Evolutionary conservation across 2,329 filamentous ascomycete species (phyloP), one percentile per base, ranked within the genome.

Genomic region (Fusarium chlamydosporum): DNA sequence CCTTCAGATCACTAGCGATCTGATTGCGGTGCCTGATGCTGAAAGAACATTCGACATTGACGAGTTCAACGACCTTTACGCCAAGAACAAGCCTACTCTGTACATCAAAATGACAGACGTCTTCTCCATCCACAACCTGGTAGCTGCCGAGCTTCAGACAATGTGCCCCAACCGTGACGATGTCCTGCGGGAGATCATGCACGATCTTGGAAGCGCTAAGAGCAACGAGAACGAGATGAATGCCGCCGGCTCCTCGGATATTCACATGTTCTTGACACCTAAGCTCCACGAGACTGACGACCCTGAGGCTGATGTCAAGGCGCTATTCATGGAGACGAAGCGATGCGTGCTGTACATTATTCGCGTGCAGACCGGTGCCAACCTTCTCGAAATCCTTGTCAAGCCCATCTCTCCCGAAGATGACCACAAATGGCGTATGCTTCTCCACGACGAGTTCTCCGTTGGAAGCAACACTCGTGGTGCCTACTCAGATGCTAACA

Each of bases 101-200:
- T 99, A 98, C 82, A 97, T 99, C 83, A 99, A 99, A 82, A 95
- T 99, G 88, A 88, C 92, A 16, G 96, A 99, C 78, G 94, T 99
- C 59, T 98, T 99, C 78, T 92, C 95, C 48, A 95, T 99, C 61
- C 96, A 99, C 80, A 93, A 91, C 68, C 86, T 98, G 23, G 87
- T 98, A 56, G 90, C 93, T 4, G 85, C 90, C 26, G 93, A 98
- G 72, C 87, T 97, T 48, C 83, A 89, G 7, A 84, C 85, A 59
- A 89, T 98, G 64, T 96, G 93, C 73, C 91, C 92, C 2, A 87
- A 84, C 65, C 89, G 92, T 34, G 95, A 97, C 71, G 96, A 99
- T 77, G 87, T 94, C 63, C 86, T 99, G 58, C 92, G 93, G 61
- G 96, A 98, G 79, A 92, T 97, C 69, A 87, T 99, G 74, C 92